Conservation (phyloP, 1,284 basidiomycete genomes). For the Moesziomyces sp. region DNA sequence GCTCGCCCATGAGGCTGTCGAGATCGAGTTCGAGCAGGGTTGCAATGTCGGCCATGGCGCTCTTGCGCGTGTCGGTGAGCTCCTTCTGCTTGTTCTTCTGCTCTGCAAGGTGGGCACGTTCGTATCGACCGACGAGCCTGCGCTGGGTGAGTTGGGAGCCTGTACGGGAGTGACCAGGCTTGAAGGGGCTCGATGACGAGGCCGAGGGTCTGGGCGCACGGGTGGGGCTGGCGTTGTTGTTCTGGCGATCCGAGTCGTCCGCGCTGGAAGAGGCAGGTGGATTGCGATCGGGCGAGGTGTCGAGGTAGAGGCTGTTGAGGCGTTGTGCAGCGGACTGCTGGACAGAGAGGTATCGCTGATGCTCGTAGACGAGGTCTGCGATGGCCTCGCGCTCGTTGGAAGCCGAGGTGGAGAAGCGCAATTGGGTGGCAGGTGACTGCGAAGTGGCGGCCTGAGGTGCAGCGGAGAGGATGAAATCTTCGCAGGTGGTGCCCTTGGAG, state of each 20-base stretch:
- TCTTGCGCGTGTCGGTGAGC: conserved; percentile 52
- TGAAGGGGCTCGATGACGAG: conserved; percentile 25
- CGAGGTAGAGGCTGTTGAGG: conserved; percentile 33
- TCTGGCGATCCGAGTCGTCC: conserved; percentile 5
- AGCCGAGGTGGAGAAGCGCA: conserved; percentile 1
- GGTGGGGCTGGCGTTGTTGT: conserved; percentile 19
- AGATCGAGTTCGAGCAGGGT: conserved; percentile 58
- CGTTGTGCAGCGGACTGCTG: conserved; percentile 43
- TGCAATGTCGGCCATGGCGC: conserved; percentile 53
- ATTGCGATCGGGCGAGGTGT: conserved; percentile 22
- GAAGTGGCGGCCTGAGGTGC: conserved; percentile 38
- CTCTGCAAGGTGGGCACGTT: conserved; percentile 55
- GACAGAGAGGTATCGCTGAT: conserved; percentile 41
- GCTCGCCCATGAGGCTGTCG: conserved; percentile 45
- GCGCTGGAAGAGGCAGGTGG: neutral
- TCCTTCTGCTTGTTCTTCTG: conserved; percentile 56
- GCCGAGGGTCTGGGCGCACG: conserved; percentile 8
- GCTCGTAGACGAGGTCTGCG: conserved; percentile 59
- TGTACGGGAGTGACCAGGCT: conserved; percentile 31
- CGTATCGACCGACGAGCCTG: conserved; percentile 51
- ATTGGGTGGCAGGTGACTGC: neutral
- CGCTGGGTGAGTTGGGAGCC: conserved; percentile 40
- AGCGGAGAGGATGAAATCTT: conserved; percentile 60
- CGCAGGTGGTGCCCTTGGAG: conserved; percentile 54
- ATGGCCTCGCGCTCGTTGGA: conserved; percentile 51